phyloP scores from a whole-genome alignment of 306 rosid species.

The Cicer arietinum region DNA sequence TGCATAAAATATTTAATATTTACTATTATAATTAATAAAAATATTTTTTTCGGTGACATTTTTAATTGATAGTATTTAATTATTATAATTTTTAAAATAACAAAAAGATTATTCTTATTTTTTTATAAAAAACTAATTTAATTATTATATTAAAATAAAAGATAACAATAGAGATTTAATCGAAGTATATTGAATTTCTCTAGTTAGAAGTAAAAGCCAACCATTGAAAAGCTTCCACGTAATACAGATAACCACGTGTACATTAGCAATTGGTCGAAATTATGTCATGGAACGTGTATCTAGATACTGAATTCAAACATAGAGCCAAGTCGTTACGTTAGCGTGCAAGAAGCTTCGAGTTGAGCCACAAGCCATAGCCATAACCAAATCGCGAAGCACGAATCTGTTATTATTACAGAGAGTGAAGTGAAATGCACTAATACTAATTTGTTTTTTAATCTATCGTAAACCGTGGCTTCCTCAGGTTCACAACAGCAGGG shows the following conservation, averaged over 20 bases:
- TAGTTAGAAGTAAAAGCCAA: no score
- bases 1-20: no score
- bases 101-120: no score
- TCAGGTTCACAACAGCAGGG: slow-evolving; percentile 73
- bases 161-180: no score
- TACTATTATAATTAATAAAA: no score
- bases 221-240: slow-evolving; percentile 57
- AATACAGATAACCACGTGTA: slow-evolving; percentile 34
- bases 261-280: neutral
- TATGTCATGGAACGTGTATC: slow-evolving; percentile 54
- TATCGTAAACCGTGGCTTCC: slow-evolving; percentile 86
- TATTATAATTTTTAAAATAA: no score
- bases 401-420: neutral
- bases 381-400: neutral
- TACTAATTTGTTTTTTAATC: neutral
- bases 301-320: neutral
- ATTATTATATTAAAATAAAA: no score
- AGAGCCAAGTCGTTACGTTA: neutral
- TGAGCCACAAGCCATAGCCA: neutral
- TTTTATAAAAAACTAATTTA: no score
- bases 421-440: neutral
- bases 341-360: neutral
- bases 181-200: no score
- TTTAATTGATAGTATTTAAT: no score
- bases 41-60: no score